Conservation (phyloP, 495 filamentous ascomycete species). For the Cercophora samala region DNA sequence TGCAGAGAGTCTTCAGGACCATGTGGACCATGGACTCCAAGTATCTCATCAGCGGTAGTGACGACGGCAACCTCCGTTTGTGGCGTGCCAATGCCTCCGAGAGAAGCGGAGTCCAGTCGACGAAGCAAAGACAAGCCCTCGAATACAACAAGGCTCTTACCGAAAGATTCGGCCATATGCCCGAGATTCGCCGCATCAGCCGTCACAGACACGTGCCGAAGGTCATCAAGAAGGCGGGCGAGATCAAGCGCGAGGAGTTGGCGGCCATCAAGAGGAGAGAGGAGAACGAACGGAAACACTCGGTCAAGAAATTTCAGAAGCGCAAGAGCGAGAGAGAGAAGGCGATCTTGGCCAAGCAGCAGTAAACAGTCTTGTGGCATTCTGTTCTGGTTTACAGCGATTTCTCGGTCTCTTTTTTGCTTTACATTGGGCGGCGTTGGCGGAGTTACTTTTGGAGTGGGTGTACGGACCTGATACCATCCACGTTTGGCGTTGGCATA, state of each 20-base stretch:
- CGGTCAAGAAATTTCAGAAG: constrained; percentile 68
- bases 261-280: constrained; percentile 79
- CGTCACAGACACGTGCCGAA: constrained; percentile 90
- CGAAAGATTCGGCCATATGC: constrained; percentile 89
- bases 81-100: constrained; percentile 89
- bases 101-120: constrained; percentile 78
- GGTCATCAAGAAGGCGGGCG: constrained; percentile 92
- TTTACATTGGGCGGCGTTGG: constrained; percentile 31
- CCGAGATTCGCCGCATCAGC: constrained; percentile 86
- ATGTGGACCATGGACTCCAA: constrained; percentile 83
- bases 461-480: constrained; percentile 27
- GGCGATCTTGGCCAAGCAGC: constrained; percentile 75
- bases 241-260: constrained; percentile 93
- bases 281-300: constrained; percentile 93
- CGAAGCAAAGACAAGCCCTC: constrained; percentile 76
- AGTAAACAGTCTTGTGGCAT: constrained; percentile 44
- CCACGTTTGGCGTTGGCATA: constrained; percentile 21
- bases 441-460: background rate
- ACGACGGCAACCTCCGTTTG: constrained; percentile 90
- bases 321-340: constrained; percentile 87
- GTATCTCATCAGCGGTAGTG: constrained; percentile 80
- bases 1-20: constrained; percentile 81
- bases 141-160: constrained; percentile 87
- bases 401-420: constrained; percentile 6
- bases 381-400: background rate